Evolutionary conservation across 2,329 filamentous ascomycete genomes (phyloP).

Genomic region (Sporothrix mexicana): DNA sequence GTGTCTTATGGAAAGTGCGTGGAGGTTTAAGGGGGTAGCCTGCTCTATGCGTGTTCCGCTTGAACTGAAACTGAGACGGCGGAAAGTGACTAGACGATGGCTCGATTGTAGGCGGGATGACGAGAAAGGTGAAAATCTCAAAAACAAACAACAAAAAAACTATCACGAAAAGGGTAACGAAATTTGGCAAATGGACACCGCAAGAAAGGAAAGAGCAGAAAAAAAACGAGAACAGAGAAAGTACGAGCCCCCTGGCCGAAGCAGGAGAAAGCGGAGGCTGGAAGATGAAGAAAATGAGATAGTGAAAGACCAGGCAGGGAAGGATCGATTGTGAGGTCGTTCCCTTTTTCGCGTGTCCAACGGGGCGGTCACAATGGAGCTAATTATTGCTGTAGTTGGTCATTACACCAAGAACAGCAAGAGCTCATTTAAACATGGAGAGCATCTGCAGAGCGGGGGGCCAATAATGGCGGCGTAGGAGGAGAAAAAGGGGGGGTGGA

Average conservation of each 20-base stretch:
- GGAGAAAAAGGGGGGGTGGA: conserved; percentile 27
- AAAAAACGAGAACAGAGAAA: conserved; percentile 13
- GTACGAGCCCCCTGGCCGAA: neutral
- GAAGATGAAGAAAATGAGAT: conserved; percentile 24
- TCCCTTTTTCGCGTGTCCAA: conserved; percentile 29
- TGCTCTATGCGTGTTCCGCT: conserved; percentile 28
- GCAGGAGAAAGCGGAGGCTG: conserved; percentile 29
- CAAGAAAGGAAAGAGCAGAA: conserved; percentile 1
- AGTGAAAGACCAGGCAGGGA: conserved; percentile 16
- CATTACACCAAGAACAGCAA: conserved; percentile 27
- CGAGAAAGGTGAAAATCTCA: neutral
- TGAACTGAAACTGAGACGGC: conserved; percentile 32
- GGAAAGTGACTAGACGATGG: conserved; percentile 21
- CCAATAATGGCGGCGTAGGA: conserved; percentile 26
- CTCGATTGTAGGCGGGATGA: neutral
- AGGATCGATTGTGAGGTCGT: conserved; percentile 31
- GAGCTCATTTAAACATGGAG: conserved; percentile 34
- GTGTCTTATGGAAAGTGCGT: conserved; percentile 22
- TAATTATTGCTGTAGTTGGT: conserved; percentile 16
- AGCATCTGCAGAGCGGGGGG: conserved; percentile 29
- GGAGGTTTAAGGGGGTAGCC: conserved; percentile 18
- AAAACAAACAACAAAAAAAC: neutral
- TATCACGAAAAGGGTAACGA: neutral
- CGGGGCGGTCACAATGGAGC: conserved; percentile 32
- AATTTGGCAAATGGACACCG: neutral